Evolutionary conservation across 2,329 filamentous ascomycete species (phyloP), one percentile per base, ranked within the genome.

Genomic region (Neofusicoccum cordaticola): DNA sequence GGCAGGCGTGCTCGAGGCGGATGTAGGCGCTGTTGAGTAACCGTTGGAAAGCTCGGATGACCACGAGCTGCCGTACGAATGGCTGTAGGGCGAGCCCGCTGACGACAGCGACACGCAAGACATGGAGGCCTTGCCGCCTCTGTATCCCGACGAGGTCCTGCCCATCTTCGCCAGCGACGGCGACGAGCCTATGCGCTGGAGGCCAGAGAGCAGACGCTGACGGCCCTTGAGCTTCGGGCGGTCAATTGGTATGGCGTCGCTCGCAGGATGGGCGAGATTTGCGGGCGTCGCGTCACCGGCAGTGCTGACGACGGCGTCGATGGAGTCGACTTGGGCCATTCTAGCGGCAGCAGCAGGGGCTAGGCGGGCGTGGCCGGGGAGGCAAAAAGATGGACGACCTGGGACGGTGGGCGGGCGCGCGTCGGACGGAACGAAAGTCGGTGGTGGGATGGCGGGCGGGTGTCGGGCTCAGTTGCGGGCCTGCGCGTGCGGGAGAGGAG

Each of bases 181-280:
- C 6, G 89, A 92, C 0, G 92, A 96, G 11, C 91, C 89, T 72
- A 96, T 94, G 65, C 91, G 88, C 67, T 94, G 89, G 56, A 96
- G 83, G 37, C 88, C 87, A 67, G 88, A 87, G 17, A 96, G 81
- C 39, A 96, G 78, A 66, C 88, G 86, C 70, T 88, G 86, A 52
- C 90, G 86, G 62, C 87, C 85, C 74, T 88, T 92, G 64, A 85
- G 81, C 77, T 89, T 92, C 17, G 62, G 62, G 15, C 52, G 51
- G 42, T 58, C 62, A 57, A 58, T 64, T 15, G 51, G 27, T 39
- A 66, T 66, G 35, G 50, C 60, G 27, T 66, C 60, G 50, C 9
- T 45, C 17, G 62, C 17, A 6, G 41, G 42, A 12, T 8, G 31
- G 17, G 13, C 31, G 11, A 22, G 17, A 12, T 12, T 17, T 4